Base-by-base conservation (phyloP, 2,329 filamentous ascomycete species). In the Xylariaceae sp. region DNA sequence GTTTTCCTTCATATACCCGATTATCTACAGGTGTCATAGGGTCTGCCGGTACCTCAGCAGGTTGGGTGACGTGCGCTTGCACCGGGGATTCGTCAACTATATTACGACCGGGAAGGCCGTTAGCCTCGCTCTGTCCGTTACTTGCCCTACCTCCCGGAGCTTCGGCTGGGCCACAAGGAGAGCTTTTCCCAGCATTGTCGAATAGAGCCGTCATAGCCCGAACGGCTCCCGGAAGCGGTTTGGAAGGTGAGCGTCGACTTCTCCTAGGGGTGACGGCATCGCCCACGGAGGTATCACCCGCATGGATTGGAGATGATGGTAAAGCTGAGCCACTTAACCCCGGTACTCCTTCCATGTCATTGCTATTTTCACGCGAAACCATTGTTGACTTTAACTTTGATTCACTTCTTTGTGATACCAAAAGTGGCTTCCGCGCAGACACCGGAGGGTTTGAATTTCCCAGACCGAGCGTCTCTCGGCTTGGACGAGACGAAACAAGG, bases 121-220 rank as follows among this genome's bases (percentile, higher is more conserved):
- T 61, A 9, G 63, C 55, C 32, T 62, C 63, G 47, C 37, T 55
- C 6, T 51, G 51, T 57, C 46, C 51, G 10, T 32, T 51, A 10
- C 44, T 47, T 3, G 46, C 41, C 46, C 57, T 57, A 40, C 61
- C 48, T 10, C 47, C 42, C n/a, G 54, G 48, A 7, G 42, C n/a
- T 46, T 19, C 40, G 26, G 37, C 29, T 26, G 19, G 59, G 36
- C 19, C 61, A 53, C 22, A 59, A 51, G 58, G 60, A 0, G 66
- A 63, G 26, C 64, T 57, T 46, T 61, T 67, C 12, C 61, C 61
- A 5, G 65, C 67, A 39, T 61, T 72, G 56, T 82, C 76, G 63
- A 80, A 80, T 62, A 74, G 71, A 34, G 78, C 78, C 3, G 78
- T 74, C 70, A 82, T 79, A 2, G 76, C 76, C 59, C 68, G 77